Conservation (phyloP, 495 filamentous ascomycete species). For the Lepidopterella palustris region DNA sequence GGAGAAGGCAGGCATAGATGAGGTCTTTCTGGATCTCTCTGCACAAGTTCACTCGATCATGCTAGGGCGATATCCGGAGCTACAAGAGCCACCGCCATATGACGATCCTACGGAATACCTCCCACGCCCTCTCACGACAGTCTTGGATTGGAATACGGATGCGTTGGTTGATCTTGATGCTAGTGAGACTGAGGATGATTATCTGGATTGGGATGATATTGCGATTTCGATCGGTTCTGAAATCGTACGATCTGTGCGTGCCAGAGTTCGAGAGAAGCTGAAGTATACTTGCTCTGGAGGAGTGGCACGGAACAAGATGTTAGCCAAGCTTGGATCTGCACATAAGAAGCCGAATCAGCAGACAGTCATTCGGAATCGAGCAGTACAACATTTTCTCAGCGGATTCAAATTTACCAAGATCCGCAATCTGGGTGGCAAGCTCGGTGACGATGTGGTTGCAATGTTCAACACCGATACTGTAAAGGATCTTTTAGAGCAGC, state of each 20-base stretch:
- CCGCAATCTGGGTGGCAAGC: conserved; percentile 89
- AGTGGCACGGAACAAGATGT: conserved; percentile 85
- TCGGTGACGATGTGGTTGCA: conserved; percentile 76
- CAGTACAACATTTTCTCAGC: conserved; percentile 70
- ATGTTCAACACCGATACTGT: conserved; percentile 75
- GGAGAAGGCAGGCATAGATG: conserved; percentile 87
- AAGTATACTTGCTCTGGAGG: conserved; percentile 89
- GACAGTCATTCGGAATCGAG: conserved; percentile 80
- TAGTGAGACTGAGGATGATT: conserved; percentile 65
- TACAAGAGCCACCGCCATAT: conserved; percentile 55
- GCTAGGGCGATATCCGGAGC: conserved; percentile 70
- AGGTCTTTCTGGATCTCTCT: conserved; percentile 89
- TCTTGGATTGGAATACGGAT: conserved; percentile 75
- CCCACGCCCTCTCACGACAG: conserved; percentile 67
- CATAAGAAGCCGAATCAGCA: conserved; percentile 92
- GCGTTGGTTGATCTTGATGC: conserved; percentile 68
- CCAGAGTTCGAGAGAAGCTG: conserved; percentile 56
- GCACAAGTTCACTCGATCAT: conserved; percentile 70
- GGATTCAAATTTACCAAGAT: conserved; percentile 95
- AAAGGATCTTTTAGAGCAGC: conserved; percentile 62
- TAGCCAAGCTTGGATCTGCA: conserved; percentile 85
- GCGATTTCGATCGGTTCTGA: conserved; percentile 79
- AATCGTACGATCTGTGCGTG: conserved; percentile 72
- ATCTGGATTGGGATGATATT: conserved; percentile 96
- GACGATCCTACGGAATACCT: conserved; percentile 66